Evolutionary conservation across 805 yeast species (phyloP), one percentile per base, ranked within the genome.

Genomic region (Starmerella asiatica): DNA sequence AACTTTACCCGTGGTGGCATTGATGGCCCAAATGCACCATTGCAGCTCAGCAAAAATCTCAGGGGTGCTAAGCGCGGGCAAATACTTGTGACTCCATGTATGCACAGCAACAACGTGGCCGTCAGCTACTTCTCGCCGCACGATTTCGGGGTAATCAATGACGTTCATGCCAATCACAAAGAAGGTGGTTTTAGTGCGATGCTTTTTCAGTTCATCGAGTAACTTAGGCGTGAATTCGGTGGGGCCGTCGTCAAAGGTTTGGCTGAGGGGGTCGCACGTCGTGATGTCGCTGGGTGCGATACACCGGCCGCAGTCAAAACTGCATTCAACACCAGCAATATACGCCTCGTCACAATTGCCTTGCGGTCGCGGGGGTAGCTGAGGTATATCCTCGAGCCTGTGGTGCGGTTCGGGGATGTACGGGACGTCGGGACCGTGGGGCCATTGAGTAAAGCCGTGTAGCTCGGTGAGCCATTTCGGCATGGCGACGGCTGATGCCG

Each of bases 1-100:
- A 8, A 81, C 56, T 52, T 85, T 86, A 21, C 76, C 67, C 0
- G 83, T 81, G 0, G 96, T 85, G 1, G 95, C 95, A 62, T 88
- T 86, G 85, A 86, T 82, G 4, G 96, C 95, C 96, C 96, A 88
- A 24, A 84, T 75, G 1, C 93, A 76, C 98, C 98, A 88, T 58
- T 86, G 78, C 29, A 88, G 61, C 56, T 88, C 94, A 0, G 96
- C 94, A 40, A 80, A 75, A 16, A 88, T 74, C 45, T 82, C 72
- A 59, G 84, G 88, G 55, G 85, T 85, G 19, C 75, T 59, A 40
- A 86, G 64, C 1, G 75, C 59, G 2, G 96, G 95, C 44, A 88
- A 68, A 51, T 78, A 82, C 42, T 76, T 75, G 62, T 88, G 97
- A 1, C 85, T 75, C 95, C 95, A 88, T 0, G 96, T 83, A 57